Conservation (phyloP, 345 rosid genomes). For the Syzygium oleosum region DNA sequence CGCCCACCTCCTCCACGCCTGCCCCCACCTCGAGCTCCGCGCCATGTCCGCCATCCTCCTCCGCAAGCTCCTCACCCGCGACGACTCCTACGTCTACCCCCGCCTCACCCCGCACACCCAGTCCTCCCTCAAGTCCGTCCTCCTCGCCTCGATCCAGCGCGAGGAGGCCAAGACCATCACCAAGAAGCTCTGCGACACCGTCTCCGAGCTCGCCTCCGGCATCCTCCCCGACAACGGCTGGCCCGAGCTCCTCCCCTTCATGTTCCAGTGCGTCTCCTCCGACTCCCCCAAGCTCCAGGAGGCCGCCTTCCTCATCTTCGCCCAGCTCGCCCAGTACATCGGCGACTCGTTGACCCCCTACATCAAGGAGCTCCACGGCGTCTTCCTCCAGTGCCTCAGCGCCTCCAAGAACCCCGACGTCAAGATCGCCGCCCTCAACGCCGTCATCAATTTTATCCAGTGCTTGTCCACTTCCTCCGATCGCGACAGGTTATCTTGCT, state of each 20-base stretch:
- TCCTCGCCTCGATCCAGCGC: constrained; percentile 64
- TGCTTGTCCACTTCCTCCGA: constrained; percentile 60
- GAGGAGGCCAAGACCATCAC: constrained; percentile 71
- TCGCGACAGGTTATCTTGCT: constrained; percentile 48
- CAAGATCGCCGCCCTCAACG: constrained; percentile 87
- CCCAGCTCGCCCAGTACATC: constrained; percentile 85
- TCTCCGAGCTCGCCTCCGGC: constrained; percentile 90
- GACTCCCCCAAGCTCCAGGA: constrained; percentile 82
- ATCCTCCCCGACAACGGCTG: constrained; percentile 79
- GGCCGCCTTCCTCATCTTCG: constrained; percentile 80
- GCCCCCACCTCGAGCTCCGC: constrained; percentile 68
- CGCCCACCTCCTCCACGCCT: constrained; percentile 70
- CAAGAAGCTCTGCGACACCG: constrained; percentile 88
- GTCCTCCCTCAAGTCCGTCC: constrained; percentile 69
- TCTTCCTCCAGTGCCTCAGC: constrained; percentile 66
- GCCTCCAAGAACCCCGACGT: constrained; percentile 62
- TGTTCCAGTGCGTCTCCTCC: constrained; percentile 88
- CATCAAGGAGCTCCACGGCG: constrained; percentile 75
- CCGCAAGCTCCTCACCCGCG: constrained; percentile 88
- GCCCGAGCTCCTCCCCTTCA: constrained; percentile 95
- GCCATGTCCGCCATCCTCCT: constrained; percentile 96
- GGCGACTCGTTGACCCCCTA: constrained; percentile 78
- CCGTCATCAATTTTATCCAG: constrained; percentile 92
- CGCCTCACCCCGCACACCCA: constrained; percentile 63
- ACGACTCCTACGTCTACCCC: constrained; percentile 86